Evolutionary conservation across 2,329 filamentous ascomycete genomes (phyloP).

Genomic region (Thelonectria discophora): DNA sequence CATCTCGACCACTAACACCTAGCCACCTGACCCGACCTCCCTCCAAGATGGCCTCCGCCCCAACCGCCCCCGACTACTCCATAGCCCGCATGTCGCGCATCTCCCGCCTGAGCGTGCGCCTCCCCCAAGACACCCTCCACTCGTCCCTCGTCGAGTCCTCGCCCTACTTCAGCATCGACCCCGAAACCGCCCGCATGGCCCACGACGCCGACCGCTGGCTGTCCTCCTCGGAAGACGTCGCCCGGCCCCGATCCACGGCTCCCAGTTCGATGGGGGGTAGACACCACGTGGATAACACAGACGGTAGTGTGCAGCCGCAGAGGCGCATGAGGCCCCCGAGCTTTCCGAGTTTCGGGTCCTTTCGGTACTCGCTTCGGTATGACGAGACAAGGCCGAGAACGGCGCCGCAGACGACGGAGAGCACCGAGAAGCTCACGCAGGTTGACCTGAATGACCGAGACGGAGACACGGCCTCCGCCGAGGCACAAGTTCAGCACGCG

Average conservation of each 20-base stretch:
- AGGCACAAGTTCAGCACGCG: background rate
- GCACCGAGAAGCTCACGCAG: conserved; percentile 42
- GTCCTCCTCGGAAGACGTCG: conserved; percentile 35
- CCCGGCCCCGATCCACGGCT: conserved; percentile 36
- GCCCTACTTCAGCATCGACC: conserved; percentile 38
- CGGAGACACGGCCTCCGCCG: background rate
- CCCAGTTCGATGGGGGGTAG: conserved; percentile 37
- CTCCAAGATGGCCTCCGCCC: conserved; percentile 40
- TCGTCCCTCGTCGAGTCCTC: conserved; percentile 39
- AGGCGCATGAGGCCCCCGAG: conserved; percentile 19
- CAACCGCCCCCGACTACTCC: conserved; percentile 43
- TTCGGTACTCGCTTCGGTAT: conserved; percentile 37
- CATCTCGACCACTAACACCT: conserved; percentile 11
- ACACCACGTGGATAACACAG: conserved; percentile 28
- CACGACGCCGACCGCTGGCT: conserved; percentile 39
- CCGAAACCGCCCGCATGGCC: conserved; percentile 34
- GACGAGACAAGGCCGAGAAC: conserved; percentile 34
- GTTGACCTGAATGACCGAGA: conserved; percentile 11
- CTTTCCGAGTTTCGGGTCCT: conserved; percentile 37
- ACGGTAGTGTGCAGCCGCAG: conserved; percentile 23
- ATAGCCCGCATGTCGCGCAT: conserved; percentile 27
- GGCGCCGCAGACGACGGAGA: conserved; percentile 33
- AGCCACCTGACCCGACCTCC: too few relatives aligned
- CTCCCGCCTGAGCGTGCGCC: conserved; percentile 39
- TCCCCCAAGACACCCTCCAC: conserved; percentile 39